These are phyloP conservation scores for Mucor mucedo DNA, from an alignment of 371 early-diverging fungal genomes.

Conservation along the genomic window DNA sequence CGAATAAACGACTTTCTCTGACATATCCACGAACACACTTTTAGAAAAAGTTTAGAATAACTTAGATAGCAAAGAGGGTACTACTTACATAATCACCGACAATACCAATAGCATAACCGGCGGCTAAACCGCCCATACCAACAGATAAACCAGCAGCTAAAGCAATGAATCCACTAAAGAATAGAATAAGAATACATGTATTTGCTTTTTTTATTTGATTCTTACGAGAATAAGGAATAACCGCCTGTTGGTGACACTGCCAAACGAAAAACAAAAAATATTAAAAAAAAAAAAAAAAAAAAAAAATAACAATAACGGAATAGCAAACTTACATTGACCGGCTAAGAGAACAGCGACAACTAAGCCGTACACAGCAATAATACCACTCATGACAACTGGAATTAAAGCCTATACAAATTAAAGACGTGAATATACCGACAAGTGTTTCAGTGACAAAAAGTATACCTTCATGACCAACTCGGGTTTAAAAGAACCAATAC, in stretches of 20 bases:
- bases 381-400: constrained; percentile 95
- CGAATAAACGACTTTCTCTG: constrained; percentile 83
- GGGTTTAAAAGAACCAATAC: constrained; percentile 88
- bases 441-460: not conserved
- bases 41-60: not conserved
- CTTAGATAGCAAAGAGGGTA: not conserved
- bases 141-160: constrained; percentile 86
- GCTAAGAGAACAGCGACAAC: constrained; percentile 86
- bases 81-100: constrained; percentile 80
- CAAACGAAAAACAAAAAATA: constrained; percentile 34
- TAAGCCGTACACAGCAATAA: constrained; percentile 90
- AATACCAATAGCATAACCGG: constrained; percentile 92
- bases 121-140: constrained; percentile 88
- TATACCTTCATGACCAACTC: constrained; percentile 83
- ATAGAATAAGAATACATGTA: not conserved
- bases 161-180: constrained; percentile 76
- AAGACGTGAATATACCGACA: not conserved
- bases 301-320: not conserved
- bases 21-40: constrained; percentile 80
- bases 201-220: not conserved
- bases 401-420: constrained; percentile 59
- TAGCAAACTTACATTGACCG: constrained; percentile 64
- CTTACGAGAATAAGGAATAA: constrained; percentile 52
- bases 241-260: constrained; percentile 62
- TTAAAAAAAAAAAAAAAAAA: not conserved